Evolutionary conservation across 345 rosid species (phyloP).

Genomic region (Pistacia integerrima): DNA sequence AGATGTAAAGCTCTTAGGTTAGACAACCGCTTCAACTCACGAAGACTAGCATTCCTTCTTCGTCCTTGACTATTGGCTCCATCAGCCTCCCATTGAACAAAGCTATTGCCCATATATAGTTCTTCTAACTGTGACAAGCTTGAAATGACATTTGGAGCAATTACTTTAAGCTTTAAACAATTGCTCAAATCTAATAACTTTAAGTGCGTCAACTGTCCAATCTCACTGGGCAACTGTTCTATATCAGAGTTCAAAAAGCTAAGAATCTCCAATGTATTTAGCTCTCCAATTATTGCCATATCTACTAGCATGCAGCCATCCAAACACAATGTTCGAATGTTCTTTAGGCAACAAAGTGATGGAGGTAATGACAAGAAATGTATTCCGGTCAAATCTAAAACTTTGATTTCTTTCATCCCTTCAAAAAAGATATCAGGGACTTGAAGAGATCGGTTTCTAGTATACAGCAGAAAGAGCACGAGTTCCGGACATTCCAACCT

Average conservation of each 20-base stretch:
- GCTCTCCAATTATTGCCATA: slow-evolving; percentile 7
- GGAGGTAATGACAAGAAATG: slow-evolving; percentile 16
- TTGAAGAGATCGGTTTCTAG: no score
- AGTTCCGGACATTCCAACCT: slow-evolving; percentile 10
- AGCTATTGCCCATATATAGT: slow-evolving; percentile 12
- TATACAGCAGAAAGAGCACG: no score
- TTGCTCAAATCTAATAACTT: slow-evolving; percentile 18
- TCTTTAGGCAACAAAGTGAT: slow-evolving; percentile 3
- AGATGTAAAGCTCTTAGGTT: not conserved
- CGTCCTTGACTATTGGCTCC: not conserved
- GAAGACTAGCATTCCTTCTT: slow-evolving; percentile 23
- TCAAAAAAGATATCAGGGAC: slow-evolving; percentile 18
- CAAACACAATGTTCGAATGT: slow-evolving; percentile 24
- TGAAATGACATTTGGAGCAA: slow-evolving; percentile 22
- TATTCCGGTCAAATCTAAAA: slow-evolving; percentile 3
- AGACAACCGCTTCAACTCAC: slow-evolving; percentile 25
- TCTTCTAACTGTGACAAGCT: slow-evolving; percentile 26
- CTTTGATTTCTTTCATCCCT: slow-evolving; percentile 22
- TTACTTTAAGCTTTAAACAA: slow-evolving; percentile 20
- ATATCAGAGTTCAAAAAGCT: slow-evolving; percentile 4
- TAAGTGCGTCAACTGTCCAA: slow-evolving; percentile 18
- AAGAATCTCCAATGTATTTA: slow-evolving; percentile 7
- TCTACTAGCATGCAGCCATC: not conserved
- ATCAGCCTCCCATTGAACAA: slow-evolving; percentile 25
- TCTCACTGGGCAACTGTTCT: slow-evolving; percentile 11